phyloP scores from a whole-genome alignment of 2,329 filamentous ascomycete genomes.

The Paecilomyces niveus region DNA sequence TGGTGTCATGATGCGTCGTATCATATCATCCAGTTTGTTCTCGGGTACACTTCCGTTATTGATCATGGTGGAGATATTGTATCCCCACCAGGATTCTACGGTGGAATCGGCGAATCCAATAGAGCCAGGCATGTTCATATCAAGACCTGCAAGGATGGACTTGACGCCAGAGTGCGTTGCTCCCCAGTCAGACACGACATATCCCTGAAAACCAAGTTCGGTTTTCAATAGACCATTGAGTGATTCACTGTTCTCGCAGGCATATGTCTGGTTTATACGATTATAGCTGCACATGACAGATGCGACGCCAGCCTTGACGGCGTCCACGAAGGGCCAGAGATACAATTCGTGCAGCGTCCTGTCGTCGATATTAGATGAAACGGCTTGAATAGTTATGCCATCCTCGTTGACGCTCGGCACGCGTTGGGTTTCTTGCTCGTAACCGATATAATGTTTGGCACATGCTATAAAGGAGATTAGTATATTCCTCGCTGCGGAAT shows the following conservation, averaged over 20 bases:
- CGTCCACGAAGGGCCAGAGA: constrained; percentile 57
- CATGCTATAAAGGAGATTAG: constrained; percentile 20
- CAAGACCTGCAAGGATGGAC: constrained; percentile 40
- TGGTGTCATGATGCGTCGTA: constrained; percentile 38
- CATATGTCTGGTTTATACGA: constrained; percentile 41
- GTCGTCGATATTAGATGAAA: constrained; percentile 57
- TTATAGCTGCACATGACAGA: constrained; percentile 53
- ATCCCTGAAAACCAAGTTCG: constrained; percentile 46
- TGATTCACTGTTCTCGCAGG: constrained; percentile 41
- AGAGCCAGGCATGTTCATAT: constrained; percentile 21
- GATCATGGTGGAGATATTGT: constrained; percentile 29
- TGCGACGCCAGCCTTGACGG: constrained; percentile 47
- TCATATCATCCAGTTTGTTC: constrained; percentile 41
- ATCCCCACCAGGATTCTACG: constrained; percentile 20
- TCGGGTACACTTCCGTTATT: constrained; percentile 35
- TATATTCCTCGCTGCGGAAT: not conserved
- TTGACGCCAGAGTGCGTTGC: constrained; percentile 40
- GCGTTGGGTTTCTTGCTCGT: constrained; percentile 65
- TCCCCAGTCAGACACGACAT: constrained; percentile 39
- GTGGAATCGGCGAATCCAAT: not conserved
- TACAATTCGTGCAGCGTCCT: constrained; percentile 57
- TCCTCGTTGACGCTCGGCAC: constrained; percentile 38
- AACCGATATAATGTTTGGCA: constrained; percentile 48
- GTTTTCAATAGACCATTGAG: constrained; percentile 44
- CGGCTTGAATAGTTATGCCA: constrained; percentile 35